Conservation (phyloP, 306 rosid species). For the Cicer yamashitae region DNA sequence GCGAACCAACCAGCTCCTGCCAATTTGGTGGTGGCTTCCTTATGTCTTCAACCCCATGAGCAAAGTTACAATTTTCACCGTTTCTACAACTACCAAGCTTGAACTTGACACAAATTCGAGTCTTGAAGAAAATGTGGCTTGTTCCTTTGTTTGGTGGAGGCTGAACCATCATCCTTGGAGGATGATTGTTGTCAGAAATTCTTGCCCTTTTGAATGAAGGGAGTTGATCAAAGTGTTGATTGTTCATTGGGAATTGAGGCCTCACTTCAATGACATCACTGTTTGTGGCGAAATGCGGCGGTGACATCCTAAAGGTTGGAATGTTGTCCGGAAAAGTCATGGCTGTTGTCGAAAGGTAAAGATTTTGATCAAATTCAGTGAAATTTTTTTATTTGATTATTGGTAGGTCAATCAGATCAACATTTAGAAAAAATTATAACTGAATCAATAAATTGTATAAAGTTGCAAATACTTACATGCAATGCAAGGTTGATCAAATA, state of each 20-base stretch:
- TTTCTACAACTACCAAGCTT: conserved; percentile 74
- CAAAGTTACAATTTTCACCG: conserved; percentile 88
- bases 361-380: conserved; percentile 20
- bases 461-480: conserved; percentile 32
- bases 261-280: conserved; percentile 66
- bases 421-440: background rate
- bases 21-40: conserved; percentile 96
- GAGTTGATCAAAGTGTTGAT: conserved; percentile 44
- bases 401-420: conserved; percentile 39
- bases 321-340: conserved; percentile 68
- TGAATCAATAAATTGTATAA: background rate
- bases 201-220: conserved; percentile 69
- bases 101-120: conserved; percentile 83
- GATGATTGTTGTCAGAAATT: conserved; percentile 52
- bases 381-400: conserved; percentile 32
- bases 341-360: background rate
- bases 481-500: conserved; percentile 36
- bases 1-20: conserved; percentile 76
- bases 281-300: conserved; percentile 48
- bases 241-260: conserved; percentile 60
- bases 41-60: conserved; percentile 88
- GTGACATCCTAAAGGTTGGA: conserved; percentile 52
- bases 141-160: conserved; percentile 62
- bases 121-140: conserved; percentile 80
- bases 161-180: conserved; percentile 43